Conservation (phyloP, 768 basidiomycete genomes). For the Tubosaeta sp. region DNA sequence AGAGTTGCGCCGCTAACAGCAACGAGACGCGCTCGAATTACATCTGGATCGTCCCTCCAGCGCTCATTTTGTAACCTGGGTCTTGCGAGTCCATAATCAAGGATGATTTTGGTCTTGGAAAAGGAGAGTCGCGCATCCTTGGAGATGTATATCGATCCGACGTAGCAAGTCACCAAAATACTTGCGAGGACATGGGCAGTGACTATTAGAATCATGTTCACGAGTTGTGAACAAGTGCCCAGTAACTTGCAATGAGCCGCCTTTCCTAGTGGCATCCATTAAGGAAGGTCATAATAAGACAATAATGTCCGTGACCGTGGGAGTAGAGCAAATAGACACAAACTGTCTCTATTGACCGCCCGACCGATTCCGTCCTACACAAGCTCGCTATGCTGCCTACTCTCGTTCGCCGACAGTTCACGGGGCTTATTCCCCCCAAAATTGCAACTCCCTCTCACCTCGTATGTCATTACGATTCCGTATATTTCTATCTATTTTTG, state of each 20-base stretch:
- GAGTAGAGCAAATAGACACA: constrained; percentile 15
- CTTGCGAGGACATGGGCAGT: constrained; percentile 53
- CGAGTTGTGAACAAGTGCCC: constrained; percentile 2
- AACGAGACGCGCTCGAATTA: constrained; percentile 73
- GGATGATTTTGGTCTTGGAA: constrained; percentile 27
- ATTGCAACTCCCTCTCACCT: constrained; percentile 88
- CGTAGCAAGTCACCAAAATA: constrained; percentile 63
- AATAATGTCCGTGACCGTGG: constrained; percentile 14
- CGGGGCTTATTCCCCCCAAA: constrained; percentile 88
- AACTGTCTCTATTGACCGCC: constrained; percentile 7
- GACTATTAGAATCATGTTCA: constrained; percentile 25
- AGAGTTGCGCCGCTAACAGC: constrained; percentile 65
- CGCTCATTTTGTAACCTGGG: constrained; percentile 39
- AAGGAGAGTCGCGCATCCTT: constrained; percentile 59
- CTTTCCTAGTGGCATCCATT: constrained; percentile 7
- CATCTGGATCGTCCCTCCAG: constrained; percentile 79
- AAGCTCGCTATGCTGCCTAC: constrained; percentile 68
- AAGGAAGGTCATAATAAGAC: too few species aligned
- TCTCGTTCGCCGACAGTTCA: constrained; percentile 79
- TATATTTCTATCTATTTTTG: constrained; percentile 4
- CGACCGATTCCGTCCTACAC: constrained; percentile 20
- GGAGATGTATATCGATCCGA: constrained; percentile 78
- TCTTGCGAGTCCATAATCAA: constrained; percentile 25
- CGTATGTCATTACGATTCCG: constrained; percentile 35
- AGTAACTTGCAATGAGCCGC: constrained; percentile 1